Percentiles rank a stretch among this genome's conserved stretches.
Evolutionary conservation across 805 yeast genomes (phyloP).

Genomic region (Wickerhamomyces pijperi): DNA sequence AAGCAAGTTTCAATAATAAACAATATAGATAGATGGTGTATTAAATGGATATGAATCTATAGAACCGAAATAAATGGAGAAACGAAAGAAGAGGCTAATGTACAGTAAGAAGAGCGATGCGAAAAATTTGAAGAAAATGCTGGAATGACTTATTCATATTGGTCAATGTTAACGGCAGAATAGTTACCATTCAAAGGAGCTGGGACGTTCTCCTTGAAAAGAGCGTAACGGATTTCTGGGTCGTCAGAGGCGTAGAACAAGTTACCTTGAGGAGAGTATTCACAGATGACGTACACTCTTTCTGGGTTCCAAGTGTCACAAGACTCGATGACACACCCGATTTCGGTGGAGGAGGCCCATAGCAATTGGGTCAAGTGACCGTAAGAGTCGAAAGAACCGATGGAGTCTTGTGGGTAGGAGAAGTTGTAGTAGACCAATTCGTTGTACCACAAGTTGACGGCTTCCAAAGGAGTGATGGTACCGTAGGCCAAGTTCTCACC

Average conservation of each 20-base stretch:
- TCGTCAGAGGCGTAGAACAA: slow-evolving; percentile 19
- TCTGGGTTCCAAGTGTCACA: slow-evolving; percentile 7
- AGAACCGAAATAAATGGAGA: neutral
- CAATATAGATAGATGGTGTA: too few relatives aligned
- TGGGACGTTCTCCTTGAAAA: slow-evolving; percentile 32
- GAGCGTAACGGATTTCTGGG: slow-evolving; percentile 21
- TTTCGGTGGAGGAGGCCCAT: slow-evolving; percentile 48
- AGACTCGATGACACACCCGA: slow-evolving; percentile 46
- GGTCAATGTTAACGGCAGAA: neutral
- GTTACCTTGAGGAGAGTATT: slow-evolving; percentile 49
- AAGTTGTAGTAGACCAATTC: slow-evolving; percentile 50
- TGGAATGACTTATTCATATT: too few relatives aligned
- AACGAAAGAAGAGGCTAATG: neutral
- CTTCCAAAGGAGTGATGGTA: slow-evolving; percentile 25
- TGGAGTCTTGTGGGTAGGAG: slow-evolving; percentile 27
- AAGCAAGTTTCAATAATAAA: neutral
- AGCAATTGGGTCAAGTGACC: slow-evolving; percentile 75
- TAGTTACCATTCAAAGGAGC: slow-evolving; percentile 19
- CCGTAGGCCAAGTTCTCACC: slow-evolving; percentile 78
- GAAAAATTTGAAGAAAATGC: too few relatives aligned
- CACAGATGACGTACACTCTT: slow-evolving; percentile 58
- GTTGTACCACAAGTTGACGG: slow-evolving; percentile 64
- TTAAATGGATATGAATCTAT: too few relatives aligned
- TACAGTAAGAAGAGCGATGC: neutral
- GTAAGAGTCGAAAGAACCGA: slow-evolving; percentile 36